These are phyloP conservation scores for Rhynchospora tenuis DNA, from an alignment of 176 grass and related monocot genomes.

Conservation along the genomic window DNA sequence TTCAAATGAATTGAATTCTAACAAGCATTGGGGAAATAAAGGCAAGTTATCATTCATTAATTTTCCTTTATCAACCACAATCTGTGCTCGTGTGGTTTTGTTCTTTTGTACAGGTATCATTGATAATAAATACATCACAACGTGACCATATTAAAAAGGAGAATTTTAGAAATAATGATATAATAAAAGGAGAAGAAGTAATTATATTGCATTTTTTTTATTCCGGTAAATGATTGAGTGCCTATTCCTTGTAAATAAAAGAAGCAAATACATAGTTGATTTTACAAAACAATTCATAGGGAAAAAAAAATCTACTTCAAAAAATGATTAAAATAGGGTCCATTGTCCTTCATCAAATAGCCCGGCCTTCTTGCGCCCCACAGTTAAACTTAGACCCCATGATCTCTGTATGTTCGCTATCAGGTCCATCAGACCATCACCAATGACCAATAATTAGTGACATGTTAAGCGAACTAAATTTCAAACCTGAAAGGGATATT, in stretches of 20 bases:
- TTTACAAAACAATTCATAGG: too few species aligned
- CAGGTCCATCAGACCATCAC: neutral
- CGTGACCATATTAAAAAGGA: neutral
- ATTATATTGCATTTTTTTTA: neutral
- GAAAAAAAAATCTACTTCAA: neutral
- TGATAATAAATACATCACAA: neutral
- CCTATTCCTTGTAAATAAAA: too few species aligned
- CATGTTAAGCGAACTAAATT: neutral
- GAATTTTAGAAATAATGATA: neutral
- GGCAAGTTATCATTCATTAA: neutral
- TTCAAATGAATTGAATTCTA: too few species aligned
- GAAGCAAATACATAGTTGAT: too few species aligned
- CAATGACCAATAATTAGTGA: neutral
- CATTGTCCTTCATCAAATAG: neutral
- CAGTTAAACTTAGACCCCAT: neutral
- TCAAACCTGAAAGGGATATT: constrained; percentile 2
- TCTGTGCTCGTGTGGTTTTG: neutral
- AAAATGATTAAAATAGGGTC: neutral
- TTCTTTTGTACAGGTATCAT: neutral
- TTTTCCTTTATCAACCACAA: neutral
- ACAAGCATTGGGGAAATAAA: neutral
- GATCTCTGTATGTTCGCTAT: neutral
- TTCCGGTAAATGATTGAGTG: neutral
- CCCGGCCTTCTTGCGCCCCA: neutral
- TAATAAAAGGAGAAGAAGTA: neutral